Percentiles rank a stretch among this genome's conserved stretches.
These are phyloP conservation scores for Exophiala dermatitidis DNA, from an alignment of 2,329 filamentous ascomycete genomes.

Conservation along the genomic window DNA sequence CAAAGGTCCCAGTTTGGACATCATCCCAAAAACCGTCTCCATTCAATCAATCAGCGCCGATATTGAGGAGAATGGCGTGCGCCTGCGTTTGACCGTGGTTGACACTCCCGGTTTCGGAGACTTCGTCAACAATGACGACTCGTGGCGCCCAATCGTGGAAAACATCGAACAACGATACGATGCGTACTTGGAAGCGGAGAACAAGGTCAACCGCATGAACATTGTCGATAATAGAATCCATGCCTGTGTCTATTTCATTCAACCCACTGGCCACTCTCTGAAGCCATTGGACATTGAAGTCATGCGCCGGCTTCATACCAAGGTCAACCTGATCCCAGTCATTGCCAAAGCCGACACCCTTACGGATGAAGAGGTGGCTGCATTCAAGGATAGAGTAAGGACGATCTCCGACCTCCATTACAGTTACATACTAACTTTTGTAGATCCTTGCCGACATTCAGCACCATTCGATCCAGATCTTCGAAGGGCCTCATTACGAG, in stretches of 20 bases:
- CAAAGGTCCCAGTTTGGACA: constrained; percentile 93
- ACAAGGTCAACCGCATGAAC: constrained; percentile 99
- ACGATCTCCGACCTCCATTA: not conserved
- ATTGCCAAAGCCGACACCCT: constrained; percentile 98
- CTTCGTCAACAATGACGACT: constrained; percentile 99
- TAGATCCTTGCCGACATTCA: constrained; percentile 96
- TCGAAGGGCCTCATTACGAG: constrained; percentile 96
- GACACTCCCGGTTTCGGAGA: constrained; percentile 97
- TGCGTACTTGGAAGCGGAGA: constrained; percentile 96
- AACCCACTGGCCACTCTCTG: constrained; percentile 94
- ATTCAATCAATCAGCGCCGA: constrained; percentile 93
- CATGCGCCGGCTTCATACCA: constrained; percentile 98
- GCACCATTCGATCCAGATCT: constrained; percentile 96
- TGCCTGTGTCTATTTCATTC: constrained; percentile 98
- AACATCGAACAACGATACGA: constrained; percentile 99
- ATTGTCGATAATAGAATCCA: constrained; percentile 99
- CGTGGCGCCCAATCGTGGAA: constrained; percentile 97
- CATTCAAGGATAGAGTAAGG: constrained; percentile 94
- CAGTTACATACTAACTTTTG: constrained; percentile 26
- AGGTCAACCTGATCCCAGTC: constrained; percentile 99
- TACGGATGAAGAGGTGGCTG: constrained; percentile 89
- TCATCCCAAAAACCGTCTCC: constrained; percentile 94
- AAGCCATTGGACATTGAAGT: constrained; percentile 99
- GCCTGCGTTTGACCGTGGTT: constrained; percentile 90
- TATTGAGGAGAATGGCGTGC: constrained; percentile 97